Conservation (phyloP, 352 stramenopile genomes). For the Globisporangium paddicum region DNA sequence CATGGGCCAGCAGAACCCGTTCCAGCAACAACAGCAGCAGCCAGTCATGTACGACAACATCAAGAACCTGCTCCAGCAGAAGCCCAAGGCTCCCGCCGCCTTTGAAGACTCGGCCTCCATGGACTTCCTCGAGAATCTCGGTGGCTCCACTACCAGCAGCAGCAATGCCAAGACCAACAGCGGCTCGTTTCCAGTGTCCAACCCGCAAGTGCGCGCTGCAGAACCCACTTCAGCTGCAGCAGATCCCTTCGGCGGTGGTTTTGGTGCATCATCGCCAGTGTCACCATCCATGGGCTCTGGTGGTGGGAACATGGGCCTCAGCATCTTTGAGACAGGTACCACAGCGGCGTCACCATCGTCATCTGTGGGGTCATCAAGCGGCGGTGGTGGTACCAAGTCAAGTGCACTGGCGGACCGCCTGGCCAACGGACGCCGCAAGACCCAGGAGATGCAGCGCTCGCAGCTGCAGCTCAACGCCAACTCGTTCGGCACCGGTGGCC, state of each 20-base stretch:
- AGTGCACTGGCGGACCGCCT: conserved; percentile 60
- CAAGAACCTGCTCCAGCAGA: conserved; percentile 77
- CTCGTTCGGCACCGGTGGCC: conserved; percentile 31
- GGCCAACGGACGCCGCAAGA: conserved; percentile 57
- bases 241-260: conserved; percentile 29
- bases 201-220: conserved; percentile 13
- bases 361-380: background rate
- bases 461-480: conserved; percentile 54
- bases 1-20: conserved; percentile 22
- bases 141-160: background rate
- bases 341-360: background rate
- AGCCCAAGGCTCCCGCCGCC: conserved; percentile 31
- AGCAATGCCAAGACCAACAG: conserved; percentile 24
- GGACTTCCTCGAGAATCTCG: conserved; percentile 63
- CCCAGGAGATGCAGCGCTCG: conserved; percentile 61
- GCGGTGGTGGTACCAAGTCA: conserved; percentile 31
- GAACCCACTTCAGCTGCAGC: conserved; percentile 14
- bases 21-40: conserved; percentile 28
- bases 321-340: conserved; percentile 15
- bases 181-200: conserved; percentile 19
- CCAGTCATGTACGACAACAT: conserved; percentile 82
- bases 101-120: conserved; percentile 51
- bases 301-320: conserved; percentile 3
- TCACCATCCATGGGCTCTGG: conserved; percentile 3
- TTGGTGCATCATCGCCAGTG: background rate